Conservation (phyloP, 441 rosid genomes). For the Adansonia gregorii region DNA sequence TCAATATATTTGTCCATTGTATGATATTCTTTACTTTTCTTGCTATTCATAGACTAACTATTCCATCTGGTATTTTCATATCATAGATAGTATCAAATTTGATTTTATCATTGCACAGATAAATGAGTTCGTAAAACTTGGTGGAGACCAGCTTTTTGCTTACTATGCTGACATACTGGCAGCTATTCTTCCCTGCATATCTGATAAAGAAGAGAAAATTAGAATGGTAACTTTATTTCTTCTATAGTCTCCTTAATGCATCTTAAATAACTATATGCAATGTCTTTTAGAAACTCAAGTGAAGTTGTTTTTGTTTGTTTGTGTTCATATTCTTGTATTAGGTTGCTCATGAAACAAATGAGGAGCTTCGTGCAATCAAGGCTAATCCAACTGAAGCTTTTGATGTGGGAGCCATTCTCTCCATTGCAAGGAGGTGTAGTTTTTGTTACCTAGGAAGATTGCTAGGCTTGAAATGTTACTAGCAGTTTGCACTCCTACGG, state of each 20-base stretch:
- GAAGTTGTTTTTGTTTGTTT: conserved; percentile 22
- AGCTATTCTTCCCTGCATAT: conserved; percentile 95
- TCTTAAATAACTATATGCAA: conserved; percentile 14
- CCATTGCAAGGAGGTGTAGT: conserved; percentile 89
- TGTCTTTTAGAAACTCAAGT: conserved; percentile 22
- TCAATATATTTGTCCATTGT: not conserved
- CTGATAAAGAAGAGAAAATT: conserved; percentile 99
- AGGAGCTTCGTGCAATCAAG: conserved; percentile 87
- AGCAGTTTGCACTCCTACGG: conserved; percentile 24
- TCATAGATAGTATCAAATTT: not conserved
- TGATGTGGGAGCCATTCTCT: conserved; percentile 85
- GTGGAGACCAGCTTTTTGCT: conserved; percentile 97
- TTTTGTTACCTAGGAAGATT: conserved; percentile 32
- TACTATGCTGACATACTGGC: conserved; percentile 96
- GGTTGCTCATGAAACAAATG: conserved; percentile 99
- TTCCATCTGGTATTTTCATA: conserved; percentile 1
- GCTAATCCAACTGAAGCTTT: conserved; percentile 92
- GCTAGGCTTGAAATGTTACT: conserved; percentile 30
- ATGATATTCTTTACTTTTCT: conserved; percentile 21
- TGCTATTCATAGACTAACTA: not conserved
- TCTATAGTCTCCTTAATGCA: not conserved
- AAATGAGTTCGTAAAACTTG: conserved; percentile 98
- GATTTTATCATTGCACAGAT: conserved; percentile 55
- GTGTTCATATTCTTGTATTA: conserved; percentile 32
- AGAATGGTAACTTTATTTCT: conserved; percentile 76